phyloP scores from a whole-genome alignment of 192 early-diverging fungal genomes.

The Backusella circina region DNA sequence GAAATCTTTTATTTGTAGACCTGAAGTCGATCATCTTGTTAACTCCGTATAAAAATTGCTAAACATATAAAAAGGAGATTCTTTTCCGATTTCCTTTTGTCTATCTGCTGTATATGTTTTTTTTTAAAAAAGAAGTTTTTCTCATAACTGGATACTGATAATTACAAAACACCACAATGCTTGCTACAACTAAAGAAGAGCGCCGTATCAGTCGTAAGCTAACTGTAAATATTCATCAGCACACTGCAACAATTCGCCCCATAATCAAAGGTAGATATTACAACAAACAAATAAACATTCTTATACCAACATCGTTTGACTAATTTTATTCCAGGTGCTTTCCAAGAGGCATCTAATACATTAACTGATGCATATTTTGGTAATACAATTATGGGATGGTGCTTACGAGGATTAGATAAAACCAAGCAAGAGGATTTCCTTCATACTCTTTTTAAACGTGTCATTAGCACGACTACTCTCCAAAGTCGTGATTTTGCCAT shows the following conservation, averaged over 20 bases:
- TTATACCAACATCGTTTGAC: not conserved
- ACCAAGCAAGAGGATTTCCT: not conserved
- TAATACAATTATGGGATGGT: conserved; percentile 20
- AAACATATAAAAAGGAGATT: not conserved
- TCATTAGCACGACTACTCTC: conserved; percentile 15
- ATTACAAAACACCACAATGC: not conserved
- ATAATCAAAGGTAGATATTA: conserved; percentile 23
- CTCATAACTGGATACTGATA: not conserved
- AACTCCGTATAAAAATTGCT: not conserved
- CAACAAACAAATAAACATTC: not conserved
- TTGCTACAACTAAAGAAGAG: not conserved
- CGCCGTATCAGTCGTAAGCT: conserved; percentile 18
- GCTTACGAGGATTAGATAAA: not conserved
- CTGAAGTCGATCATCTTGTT: not conserved
- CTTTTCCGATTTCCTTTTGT: not conserved
- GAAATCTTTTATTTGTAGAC: not conserved
- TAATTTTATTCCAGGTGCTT: conserved; percentile 14
- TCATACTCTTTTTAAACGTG: conserved; percentile 18
- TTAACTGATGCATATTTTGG: conserved; percentile 21
- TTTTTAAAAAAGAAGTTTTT: not conserved
- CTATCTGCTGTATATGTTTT: not conserved
- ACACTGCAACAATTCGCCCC: conserved; percentile 17
- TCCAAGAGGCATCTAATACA: conserved; percentile 26
- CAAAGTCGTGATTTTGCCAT: conserved; percentile 30
- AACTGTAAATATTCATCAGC: conserved; percentile 18